Evolutionary conservation across 768 basidiomycete species (phyloP).

Genomic region (Tylopilus felleus): DNA sequence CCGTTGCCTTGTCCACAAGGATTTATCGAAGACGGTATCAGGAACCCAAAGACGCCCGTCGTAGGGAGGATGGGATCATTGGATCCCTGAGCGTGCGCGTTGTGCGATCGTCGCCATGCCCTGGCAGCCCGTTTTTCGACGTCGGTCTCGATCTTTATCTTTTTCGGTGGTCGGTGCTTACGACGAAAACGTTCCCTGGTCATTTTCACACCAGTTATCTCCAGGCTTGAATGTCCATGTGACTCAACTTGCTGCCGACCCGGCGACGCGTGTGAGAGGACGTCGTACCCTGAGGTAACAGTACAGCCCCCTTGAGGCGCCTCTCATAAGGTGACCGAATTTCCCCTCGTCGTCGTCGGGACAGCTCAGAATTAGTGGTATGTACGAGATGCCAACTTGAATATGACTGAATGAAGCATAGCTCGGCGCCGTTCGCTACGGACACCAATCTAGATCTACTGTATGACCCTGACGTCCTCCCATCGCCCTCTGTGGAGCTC

Average conservation of each 20-base stretch:
- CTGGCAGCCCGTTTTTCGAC: slow-evolving; percentile 7
- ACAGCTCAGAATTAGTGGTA: no score
- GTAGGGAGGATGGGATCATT: neutral
- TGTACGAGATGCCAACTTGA: no score
- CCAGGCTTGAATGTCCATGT: no score
- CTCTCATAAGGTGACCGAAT: no score
- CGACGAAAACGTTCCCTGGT: no score
- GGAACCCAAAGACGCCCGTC: neutral
- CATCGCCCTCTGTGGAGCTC: slow-evolving; percentile 59
- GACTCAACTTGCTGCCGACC: no score
- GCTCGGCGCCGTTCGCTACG: neutral
- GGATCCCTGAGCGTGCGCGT: neutral
- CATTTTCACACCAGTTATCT: no score
- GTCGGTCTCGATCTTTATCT: neutral
- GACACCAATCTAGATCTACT: slow-evolving; percentile 25
- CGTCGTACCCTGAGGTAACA: no score
- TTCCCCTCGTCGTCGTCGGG: no score
- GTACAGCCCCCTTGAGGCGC: no score
- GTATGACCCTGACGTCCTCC: slow-evolving; percentile 57
- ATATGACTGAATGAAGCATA: neutral
- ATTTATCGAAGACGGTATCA: neutral
- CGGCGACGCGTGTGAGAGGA: no score
- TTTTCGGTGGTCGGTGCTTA: neutral
- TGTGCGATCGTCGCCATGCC: slow-evolving; percentile 2
- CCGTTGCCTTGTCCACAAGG: neutral